Percentiles rank a stretch among this genome's conserved stretches.
Evolutionary conservation across 164 flowering plant genomes (phyloP).

Genomic region (Nymphaea colorata): DNA sequence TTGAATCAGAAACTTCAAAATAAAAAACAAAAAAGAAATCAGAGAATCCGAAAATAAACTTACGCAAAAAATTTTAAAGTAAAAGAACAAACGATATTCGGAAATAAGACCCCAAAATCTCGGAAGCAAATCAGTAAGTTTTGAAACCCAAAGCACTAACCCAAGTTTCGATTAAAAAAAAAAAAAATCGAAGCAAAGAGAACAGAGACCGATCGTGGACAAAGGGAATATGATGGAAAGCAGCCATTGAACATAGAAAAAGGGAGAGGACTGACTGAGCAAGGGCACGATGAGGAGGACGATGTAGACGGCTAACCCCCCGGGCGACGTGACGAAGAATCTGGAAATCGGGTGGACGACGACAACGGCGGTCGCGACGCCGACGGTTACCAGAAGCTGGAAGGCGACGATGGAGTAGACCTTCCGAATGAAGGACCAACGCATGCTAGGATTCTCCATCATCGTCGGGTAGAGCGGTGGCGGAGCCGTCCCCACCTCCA

Average conservation of each 20-base stretch:
- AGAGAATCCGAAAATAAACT: no score
- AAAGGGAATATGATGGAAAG: background rate
- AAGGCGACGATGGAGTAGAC: constrained; percentile 42
- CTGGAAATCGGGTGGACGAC: constrained; percentile 25
- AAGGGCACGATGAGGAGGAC: constrained; percentile 39
- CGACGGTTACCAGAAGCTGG: constrained; percentile 50
- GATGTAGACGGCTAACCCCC: constrained; percentile 55
- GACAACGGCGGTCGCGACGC: constrained; percentile 45
- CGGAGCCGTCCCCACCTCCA: background rate
- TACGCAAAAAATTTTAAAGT: no score
- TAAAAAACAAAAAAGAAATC: no score
- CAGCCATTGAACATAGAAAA: background rate
- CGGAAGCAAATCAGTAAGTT: no score
- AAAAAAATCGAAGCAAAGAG: no score
- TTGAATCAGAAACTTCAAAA: no score
- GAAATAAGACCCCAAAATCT: no score
- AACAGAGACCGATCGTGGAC: no score
- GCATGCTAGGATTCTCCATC: constrained; percentile 44
- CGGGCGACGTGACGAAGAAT: constrained; percentile 32
- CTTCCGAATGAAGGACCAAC: constrained; percentile 74
- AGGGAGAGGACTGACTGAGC: constrained; percentile 21
- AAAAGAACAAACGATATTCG: no score
- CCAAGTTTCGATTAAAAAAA: no score
- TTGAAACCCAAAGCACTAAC: no score
- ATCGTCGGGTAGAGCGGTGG: constrained; percentile 42